A percentile compares a stretch with the other conserved stretches of the same genome.
Evolutionary conservation across 2,329 filamentous ascomycete genomes (phyloP).

Genomic region (Emmonsia crescens): DNA sequence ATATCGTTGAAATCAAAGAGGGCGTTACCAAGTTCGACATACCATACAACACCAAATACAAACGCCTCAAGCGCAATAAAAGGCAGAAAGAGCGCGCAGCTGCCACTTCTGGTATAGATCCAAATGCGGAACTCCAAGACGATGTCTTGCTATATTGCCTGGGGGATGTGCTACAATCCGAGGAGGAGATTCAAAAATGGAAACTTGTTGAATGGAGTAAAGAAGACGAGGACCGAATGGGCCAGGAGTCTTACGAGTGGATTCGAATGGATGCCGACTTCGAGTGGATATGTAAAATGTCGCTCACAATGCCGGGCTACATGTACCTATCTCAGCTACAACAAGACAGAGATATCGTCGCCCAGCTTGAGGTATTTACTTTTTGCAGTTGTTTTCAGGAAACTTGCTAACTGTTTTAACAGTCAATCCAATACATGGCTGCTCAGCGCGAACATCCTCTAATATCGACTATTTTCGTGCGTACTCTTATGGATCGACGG

Average conservation of each 20-base stretch:
- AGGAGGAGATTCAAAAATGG: constrained; percentile 76
- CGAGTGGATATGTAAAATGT: constrained; percentile 88
- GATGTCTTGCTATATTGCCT: constrained; percentile 83
- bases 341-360: constrained; percentile 91
- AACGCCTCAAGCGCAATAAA: constrained; percentile 80
- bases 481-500: constrained; percentile 79
- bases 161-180: constrained; percentile 75
- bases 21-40: constrained; percentile 80
- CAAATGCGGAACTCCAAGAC: constrained; percentile 55
- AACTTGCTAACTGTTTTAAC: constrained; percentile 12
- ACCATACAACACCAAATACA: constrained; percentile 98
- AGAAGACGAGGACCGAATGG: constrained; percentile 83
- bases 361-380: constrained; percentile 51
- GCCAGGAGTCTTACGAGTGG: constrained; percentile 96
- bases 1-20: constrained; percentile 92
- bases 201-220: constrained; percentile 77
- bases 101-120: constrained; percentile 52
- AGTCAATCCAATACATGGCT: constrained; percentile 64
- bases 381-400: neutral
- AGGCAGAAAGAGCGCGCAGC: constrained; percentile 67
- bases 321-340: constrained; percentile 98
- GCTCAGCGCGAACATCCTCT: constrained; percentile 60
- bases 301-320: constrained; percentile 75
- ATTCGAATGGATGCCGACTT: constrained; percentile 97
- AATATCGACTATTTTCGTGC: constrained; percentile 76